Evolutionary conservation across 805 yeast genomes (phyloP), one percentile per base, ranked within the genome.

Genomic region (Barnettozyma californica): DNA sequence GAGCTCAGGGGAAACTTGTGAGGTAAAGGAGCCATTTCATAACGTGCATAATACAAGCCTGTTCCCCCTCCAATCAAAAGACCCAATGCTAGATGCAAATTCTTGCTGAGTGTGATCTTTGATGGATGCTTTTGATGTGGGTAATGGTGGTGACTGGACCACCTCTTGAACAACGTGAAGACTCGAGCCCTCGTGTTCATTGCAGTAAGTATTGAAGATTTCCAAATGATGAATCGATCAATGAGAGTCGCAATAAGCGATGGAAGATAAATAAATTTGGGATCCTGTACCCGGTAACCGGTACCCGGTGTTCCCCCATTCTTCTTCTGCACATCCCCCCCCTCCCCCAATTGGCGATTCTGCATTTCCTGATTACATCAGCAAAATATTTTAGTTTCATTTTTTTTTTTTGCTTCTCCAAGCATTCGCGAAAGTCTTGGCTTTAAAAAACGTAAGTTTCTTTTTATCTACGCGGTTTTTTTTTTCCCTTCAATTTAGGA

Each of bases 1-100:
- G 62, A 59, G 7, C 52, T 27, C 6, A 25, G 18, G 9, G 62
- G 62, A 41, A 58, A 56, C 38, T 41, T 46, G 10, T 45, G 43
- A 1, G 52, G 49, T 14, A 47, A 42, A 2, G 59, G 53, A 1
- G 44, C 38, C 36, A 49, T 46, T n/a, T 50, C 46, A 35, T 43
- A 51, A 18, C 49, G 50, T 16, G 54, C 57, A 29, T 43, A 49
- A 34, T 56, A 56, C 34, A 29, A 44, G 2, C 51, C 51, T 10
- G 47, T n/a, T 16, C 37, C 21, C 10, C 23, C 39, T 9, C 60
- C 60, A 18, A 48, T 9, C 0, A 27, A 37, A 3, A 53, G 34
- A 1, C 59, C 59, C 9, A 37, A 18, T 3, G 31, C 7, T 14
- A 55, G 39, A 19, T 44, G 34, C 41, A 36, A 44, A 6, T 41